Evolutionary conservation across 495 filamentous ascomycete genomes (phyloP), one percentile per base, ranked within the genome.

Genomic region (Thermochaetoides thermophila): DNA sequence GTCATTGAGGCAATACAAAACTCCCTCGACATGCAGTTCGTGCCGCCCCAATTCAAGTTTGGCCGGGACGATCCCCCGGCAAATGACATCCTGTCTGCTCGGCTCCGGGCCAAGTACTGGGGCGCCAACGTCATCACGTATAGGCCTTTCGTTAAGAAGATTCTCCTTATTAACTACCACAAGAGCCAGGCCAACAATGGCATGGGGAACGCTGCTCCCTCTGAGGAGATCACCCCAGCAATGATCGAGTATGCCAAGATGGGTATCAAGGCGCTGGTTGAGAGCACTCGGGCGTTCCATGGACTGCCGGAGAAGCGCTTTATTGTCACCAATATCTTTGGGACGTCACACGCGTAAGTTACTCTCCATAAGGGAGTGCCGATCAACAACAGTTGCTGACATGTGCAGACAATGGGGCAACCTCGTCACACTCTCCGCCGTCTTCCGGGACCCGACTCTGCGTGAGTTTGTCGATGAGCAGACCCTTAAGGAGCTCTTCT

Each of bases 301-400:
- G 74, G 75, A 0, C 55, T 78, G 27, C 62, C 52, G 22, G 57
- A 52, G 10, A 66, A 72, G 32, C 71, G 87, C 4, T 74, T 79
- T 17, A 75, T 94, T 20, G 73, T 94, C 27, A 96, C 87, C 7
- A 95, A 94, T 48, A 81, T 94, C 16, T 91, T 91, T 53, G 86
- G 87, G 15, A 96, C 87, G 9, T 79, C 85, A 41, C 87, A 94
- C 67, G 87, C 87, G 85, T 95, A 84, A 73, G 84, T 21, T 6
- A 12, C 5, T 17, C 25, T 29, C 5, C 28, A 6, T 29, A 24
- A 11, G n/a, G n/a, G n/a, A n/a, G n/a, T n/a, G n/a, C 25, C 23
- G 17, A 14, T 32, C 35, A 27, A 30, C 23, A 17, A 25, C 9
- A 5, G 10, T 12, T 11, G n/a, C n/a, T n/a, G n/a, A 5, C 10